Conservation (phyloP, 164 flowering plant species). For the Houttuynia cordata region DNA sequence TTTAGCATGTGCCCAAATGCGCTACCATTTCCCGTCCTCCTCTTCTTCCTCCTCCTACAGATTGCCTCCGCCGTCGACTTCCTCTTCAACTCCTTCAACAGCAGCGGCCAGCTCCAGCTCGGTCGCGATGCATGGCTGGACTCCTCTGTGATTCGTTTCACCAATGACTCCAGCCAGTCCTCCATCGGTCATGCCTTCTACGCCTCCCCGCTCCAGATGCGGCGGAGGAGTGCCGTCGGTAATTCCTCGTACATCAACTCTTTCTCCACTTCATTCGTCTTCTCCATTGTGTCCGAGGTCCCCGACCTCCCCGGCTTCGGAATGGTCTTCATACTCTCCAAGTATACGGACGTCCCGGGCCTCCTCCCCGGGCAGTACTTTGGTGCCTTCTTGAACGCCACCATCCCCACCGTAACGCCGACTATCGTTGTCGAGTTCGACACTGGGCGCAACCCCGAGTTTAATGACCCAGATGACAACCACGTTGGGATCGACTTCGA, state of each 20-base stretch:
- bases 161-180: conserved; percentile 47
- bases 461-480: conserved; percentile 57
- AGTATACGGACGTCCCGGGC: conserved; percentile 42
- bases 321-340: conserved; percentile 57
- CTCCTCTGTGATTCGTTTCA: conserved; percentile 42
- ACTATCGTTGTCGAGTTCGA: conserved; percentile 77
- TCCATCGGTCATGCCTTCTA: conserved; percentile 59
- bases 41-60: neutral
- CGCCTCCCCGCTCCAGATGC: conserved; percentile 30
- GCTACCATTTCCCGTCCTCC: neutral
- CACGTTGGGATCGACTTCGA: conserved; percentile 71
- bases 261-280: conserved; percentile 67
- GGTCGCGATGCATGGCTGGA: conserved; percentile 45
- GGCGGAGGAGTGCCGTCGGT: conserved; percentile 1
- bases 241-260: conserved; percentile 23
- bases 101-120: conserved; percentile 25
- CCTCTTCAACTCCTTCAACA: conserved; percentile 43
- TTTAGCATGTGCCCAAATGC: too few relatives aligned
- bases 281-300: conserved; percentile 52
- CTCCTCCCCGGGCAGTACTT: conserved; percentile 61
- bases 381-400: conserved; percentile 48
- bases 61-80: conserved; percentile 30
- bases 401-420: conserved; percentile 23
- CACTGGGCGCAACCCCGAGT: conserved; percentile 57
- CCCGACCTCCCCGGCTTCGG: conserved; percentile 60